Conservation (phyloP, 73 alveolate species). For the Blepharisma japonicum region DNA sequence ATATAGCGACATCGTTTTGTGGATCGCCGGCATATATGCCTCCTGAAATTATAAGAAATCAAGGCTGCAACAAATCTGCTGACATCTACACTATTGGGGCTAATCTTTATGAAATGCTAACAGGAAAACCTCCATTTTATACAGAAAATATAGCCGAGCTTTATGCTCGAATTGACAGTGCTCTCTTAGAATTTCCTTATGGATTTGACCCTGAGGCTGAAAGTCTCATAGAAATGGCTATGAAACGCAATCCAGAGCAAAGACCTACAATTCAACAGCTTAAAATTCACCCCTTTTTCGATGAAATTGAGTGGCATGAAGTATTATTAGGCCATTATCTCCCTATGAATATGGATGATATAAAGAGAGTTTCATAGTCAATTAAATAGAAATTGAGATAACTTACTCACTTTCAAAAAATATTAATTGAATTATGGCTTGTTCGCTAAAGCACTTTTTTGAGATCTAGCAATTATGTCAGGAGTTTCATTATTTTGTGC, state of each 20-base stretch:
- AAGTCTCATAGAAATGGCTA: neutral
- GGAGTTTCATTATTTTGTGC: too few species aligned
- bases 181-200: neutral
- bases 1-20: constrained; percentile 50
- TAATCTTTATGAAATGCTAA: constrained; percentile 56
- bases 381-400: too few species aligned
- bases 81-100: constrained; percentile 68
- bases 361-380: too few species aligned
- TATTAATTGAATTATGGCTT: too few species aligned
- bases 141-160: constrained; percentile 4
- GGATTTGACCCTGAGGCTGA: neutral
- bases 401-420: too few species aligned
- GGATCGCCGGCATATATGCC: constrained; percentile 67
- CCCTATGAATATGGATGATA: too few species aligned
- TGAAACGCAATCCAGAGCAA: neutral
- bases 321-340: neutral
- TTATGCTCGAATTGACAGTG: neutral
- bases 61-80: constrained; percentile 61
- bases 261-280: constrained; percentile 12
- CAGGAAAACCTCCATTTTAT: constrained; percentile 61
- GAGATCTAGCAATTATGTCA: too few species aligned
- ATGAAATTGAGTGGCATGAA: too few species aligned
- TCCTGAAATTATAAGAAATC: constrained; percentile 55
- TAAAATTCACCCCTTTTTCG: constrained; percentile 3
- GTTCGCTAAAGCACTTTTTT: too few species aligned